Percentiles rank a stretch among this genome's conserved stretches.
Conservation (phyloP, 805 yeast genomes). For the Kodamaea nitidulidarum region DNA sequence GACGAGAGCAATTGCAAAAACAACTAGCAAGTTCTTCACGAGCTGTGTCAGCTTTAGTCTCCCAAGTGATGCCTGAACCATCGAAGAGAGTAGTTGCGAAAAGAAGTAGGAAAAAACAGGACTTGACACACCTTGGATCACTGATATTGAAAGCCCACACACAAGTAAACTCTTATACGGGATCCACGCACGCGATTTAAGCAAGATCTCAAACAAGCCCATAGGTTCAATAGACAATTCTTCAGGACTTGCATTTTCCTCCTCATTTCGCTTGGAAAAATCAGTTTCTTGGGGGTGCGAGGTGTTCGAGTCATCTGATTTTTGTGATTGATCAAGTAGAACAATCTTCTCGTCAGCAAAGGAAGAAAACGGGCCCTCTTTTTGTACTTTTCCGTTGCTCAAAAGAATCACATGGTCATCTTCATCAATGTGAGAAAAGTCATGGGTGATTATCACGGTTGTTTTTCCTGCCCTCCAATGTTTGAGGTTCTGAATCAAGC, state of each 20-base stretch:
- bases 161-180: constrained; percentile 23
- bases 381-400: constrained; percentile 50
- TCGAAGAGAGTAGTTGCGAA: constrained; percentile 62
- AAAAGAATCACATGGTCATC: constrained; percentile 59
- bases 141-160: constrained; percentile 51
- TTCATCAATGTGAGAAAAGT: constrained; percentile 50
- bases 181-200: constrained; percentile 20
- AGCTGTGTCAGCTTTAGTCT: constrained; percentile 29
- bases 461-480: constrained; percentile 64
- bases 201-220: constrained; percentile 22
- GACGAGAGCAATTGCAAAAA: constrained; percentile 55
- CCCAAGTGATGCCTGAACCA: constrained; percentile 45
- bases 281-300: background rate
- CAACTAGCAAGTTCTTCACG: constrained; percentile 64
- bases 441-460: constrained; percentile 81
- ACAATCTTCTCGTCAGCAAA: constrained; percentile 2
- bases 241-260: background rate
- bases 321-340: background rate
- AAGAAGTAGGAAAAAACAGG: constrained; percentile 80
- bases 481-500: constrained; percentile 49
- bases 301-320: background rate
- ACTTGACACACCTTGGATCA: constrained; percentile 57
- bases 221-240: background rate
- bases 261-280: background rate
- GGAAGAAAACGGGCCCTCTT: constrained; percentile 9